These are phyloP conservation scores for Ogataea wickerhamii DNA, from an alignment of 805 yeast genomes.

Conservation along the genomic window DNA sequence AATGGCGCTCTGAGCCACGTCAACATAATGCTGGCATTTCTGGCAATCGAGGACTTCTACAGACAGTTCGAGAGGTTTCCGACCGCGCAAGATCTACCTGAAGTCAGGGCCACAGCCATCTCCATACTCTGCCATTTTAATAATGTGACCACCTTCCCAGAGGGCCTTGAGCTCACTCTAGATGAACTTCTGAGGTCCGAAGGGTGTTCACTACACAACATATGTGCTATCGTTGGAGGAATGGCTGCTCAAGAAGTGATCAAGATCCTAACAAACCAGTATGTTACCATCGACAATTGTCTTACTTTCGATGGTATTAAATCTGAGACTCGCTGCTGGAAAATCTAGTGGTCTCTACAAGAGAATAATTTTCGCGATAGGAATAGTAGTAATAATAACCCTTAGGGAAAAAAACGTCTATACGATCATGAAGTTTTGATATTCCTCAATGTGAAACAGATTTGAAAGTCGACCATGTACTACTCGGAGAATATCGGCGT, in stretches of 20 bases:
- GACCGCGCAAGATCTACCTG: conserved; percentile 16
- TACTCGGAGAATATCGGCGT: conserved; percentile 73
- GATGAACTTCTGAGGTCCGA: conserved; percentile 39
- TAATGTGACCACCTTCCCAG: conserved; percentile 27
- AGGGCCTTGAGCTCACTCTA: conserved; percentile 37
- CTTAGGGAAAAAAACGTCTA: too few relatives aligned
- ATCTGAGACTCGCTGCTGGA: conserved; percentile 41
- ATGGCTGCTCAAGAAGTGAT: conserved; percentile 80
- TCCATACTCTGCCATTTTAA: conserved; percentile 24
- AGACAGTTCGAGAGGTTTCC: conserved; percentile 22
- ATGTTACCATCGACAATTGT: conserved; percentile 69
- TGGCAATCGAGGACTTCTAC: conserved; percentile 31
- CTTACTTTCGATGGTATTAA: conserved; percentile 70
- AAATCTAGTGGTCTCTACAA: conserved; percentile 10
- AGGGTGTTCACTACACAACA: conserved; percentile 51
- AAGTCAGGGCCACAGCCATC: conserved; percentile 23
- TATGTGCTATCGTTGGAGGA: conserved; percentile 75
- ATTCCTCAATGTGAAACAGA: too few relatives aligned
- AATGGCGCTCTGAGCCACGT: conserved; percentile 12
- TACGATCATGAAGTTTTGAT: too few relatives aligned
- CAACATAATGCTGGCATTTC: conserved; percentile 41
- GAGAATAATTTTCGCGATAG: too few relatives aligned
- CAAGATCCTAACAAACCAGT: conserved; percentile 74
- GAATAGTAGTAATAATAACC: too few relatives aligned
- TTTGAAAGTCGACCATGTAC: too few relatives aligned